These are phyloP conservation scores for Filobasidium uniguttulatum DNA, from an alignment of 1,284 basidiomycete species.

Conservation along the genomic window DNA sequence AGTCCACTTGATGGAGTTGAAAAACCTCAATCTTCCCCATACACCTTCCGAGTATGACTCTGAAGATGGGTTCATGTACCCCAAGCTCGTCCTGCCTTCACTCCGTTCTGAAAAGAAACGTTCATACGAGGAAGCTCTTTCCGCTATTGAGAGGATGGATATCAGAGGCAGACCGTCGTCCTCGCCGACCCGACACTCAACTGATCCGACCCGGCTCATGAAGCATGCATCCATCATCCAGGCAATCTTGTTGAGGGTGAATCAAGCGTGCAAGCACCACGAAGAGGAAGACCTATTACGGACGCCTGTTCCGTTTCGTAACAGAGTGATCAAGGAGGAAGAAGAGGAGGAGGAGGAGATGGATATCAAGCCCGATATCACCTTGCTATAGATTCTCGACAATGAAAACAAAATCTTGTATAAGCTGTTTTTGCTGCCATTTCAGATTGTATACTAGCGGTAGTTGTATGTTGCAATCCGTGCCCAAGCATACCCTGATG, in stretches of 20 bases:
- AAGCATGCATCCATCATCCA: conserved; percentile 4
- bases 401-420: too few species aligned
- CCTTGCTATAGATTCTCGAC: too few species aligned
- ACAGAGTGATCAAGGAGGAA: background rate
- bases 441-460: too few species aligned
- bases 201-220: background rate
- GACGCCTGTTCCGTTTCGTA: background rate
- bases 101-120: background rate
- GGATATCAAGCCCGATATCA: conserved; percentile 7
- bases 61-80: background rate
- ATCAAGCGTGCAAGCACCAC: conserved; percentile 1
- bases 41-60: background rate
- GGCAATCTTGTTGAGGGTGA: conserved; percentile 3
- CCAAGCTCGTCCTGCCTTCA: background rate
- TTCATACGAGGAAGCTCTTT: conserved; percentile 1
- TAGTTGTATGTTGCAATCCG: too few species aligned
- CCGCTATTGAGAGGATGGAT: background rate
- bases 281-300: background rate
- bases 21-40: too few species aligned
- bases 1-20: background rate
- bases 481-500: too few species aligned
- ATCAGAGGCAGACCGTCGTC: background rate
- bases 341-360: background rate
- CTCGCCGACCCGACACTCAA: background rate
- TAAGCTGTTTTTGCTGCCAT: too few species aligned